Base-by-base conservation (phyloP, 2,329 filamentous ascomycete genomes). In the Botrytis cinerea region DNA sequence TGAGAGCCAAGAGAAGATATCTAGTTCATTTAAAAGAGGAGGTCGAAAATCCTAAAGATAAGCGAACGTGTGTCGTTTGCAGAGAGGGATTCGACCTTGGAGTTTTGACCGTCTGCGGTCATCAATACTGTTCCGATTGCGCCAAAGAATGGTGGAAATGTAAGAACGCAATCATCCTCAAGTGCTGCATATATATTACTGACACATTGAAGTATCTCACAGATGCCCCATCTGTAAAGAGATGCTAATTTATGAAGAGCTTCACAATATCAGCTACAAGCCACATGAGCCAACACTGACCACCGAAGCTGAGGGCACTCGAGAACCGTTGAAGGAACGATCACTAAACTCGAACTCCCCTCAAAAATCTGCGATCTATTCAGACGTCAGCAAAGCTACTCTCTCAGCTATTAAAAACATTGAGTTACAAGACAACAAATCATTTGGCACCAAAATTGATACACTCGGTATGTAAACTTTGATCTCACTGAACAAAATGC, bases 121-220 rank as follows among this genome's bases (percentile, higher is more conserved):
- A 99, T 80, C 90, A 94, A 76, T 98, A 94, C 80, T 98, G 95
- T 84, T 94, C 93, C 79, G 92, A 93, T 43, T 98, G 96, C 81
- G 91, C 98, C 77, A 86, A 86, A 54, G 78, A 90, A 20, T 98
- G 96, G 96, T 93, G 92, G 84, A 69, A 35, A 67, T 43, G 69
- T 71, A 40, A 64, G 69, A 46, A n/a, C 46, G 16, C 59, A 48
- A 32, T 22, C 25, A 22, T 18, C 7, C 28, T 2, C 57, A 28
- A 28, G 12, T 51, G 43, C 40, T 14, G 35, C 46, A 40, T 64
- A 12, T 18, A 51, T 35, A 9, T 71, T 54, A 62, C 43, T 71
- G 48, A 71, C 59, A 25, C 12, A 62, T 70, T 12, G 2, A 62
- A 71, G 43, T 35, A n/a, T 71, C 74, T 73, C 73, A 71, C 35